Evolutionary conservation across 257 asterid genomes (phyloP).

Genomic region (Solanum stenotomum): DNA sequence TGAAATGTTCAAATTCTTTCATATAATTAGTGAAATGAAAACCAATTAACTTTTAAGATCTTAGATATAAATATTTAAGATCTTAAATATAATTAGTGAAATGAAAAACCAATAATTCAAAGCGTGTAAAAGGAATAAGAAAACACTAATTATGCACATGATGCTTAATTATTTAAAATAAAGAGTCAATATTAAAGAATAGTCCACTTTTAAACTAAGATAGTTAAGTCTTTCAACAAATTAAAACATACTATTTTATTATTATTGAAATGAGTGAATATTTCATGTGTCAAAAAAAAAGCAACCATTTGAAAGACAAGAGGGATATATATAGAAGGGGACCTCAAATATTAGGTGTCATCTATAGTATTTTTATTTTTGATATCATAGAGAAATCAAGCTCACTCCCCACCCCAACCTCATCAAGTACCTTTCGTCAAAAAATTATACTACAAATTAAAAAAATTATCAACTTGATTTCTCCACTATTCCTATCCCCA

Average conservation of each 20-base stretch:
- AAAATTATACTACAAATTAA: no score
- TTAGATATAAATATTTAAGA: background rate
- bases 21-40: background rate
- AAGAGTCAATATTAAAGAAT: background rate
- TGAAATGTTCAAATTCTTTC: background rate
- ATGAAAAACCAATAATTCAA: background rate
- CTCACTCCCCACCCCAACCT: background rate
- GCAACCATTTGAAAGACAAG: constrained; percentile 9
- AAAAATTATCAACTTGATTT: background rate
- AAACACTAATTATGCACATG: background rate
- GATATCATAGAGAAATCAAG: background rate
- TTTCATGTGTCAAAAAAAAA: constrained; percentile 6
- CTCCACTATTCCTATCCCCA: background rate
- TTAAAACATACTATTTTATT: background rate
- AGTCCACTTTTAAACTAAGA: background rate
- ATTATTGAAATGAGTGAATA: background rate
- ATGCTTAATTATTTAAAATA: background rate
- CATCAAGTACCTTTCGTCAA: no score
- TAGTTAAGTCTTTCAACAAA: background rate
- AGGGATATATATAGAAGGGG: background rate
- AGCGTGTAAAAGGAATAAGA: background rate
- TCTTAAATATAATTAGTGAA: background rate
- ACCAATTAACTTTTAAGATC: background rate
- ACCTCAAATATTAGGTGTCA: background rate
- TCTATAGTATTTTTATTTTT: background rate